Base-by-base conservation (phyloP, 495 filamentous ascomycete genomes). In the Daldinia grandis region DNA sequence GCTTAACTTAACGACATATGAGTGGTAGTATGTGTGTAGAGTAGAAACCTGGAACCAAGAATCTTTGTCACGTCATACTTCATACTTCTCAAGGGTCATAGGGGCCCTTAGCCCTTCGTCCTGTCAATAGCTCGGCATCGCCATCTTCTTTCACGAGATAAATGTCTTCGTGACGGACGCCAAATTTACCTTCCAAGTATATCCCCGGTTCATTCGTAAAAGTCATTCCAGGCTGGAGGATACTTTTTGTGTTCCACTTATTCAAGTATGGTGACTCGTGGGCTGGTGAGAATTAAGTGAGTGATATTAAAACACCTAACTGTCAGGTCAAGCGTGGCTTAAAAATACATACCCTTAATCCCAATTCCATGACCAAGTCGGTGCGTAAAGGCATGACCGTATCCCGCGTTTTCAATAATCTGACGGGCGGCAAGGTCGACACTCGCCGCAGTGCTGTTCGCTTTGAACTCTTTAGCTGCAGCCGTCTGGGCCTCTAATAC, bases 231-330 rank as follows among this genome's bases (percentile, higher is more conserved):
- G 79, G 76, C 44, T 77, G 79, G 19, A 87, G 74, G 14, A 67
- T 60, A 1, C 73, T 75, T 21, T 66, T 62, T n/a, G 64, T 47
- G 64, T 87, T 87, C 51, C 85, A 84, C 59, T 87, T 81, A 66
- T 87, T 85, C 49, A 88, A 73, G 68, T 87, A 87, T 0, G 86
- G 85, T 40, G 81, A 83, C 71, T 87, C 86, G 68, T 87, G 84
- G 4, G 84, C 84, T 83, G 38, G 49, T 3, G 19, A 42, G 8
- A 37, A 42, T 55, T n/a, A 60, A 38, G 58, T 69, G n/a, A 72
- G 61, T 8, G 4, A 3, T 8, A 17, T 56, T 28, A 24, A 47
- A 50, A n/a, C 15, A 55, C 37, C 2, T 33, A 9, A 30, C 6
- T 33, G 14, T 0, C 17, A 17, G 17, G 2, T n/a, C n/a, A n/a